Evolutionary conservation across 2,329 filamentous ascomycete species (phyloP), one percentile per base, ranked within the genome.

Genomic region (Aspergillus flavus): DNA sequence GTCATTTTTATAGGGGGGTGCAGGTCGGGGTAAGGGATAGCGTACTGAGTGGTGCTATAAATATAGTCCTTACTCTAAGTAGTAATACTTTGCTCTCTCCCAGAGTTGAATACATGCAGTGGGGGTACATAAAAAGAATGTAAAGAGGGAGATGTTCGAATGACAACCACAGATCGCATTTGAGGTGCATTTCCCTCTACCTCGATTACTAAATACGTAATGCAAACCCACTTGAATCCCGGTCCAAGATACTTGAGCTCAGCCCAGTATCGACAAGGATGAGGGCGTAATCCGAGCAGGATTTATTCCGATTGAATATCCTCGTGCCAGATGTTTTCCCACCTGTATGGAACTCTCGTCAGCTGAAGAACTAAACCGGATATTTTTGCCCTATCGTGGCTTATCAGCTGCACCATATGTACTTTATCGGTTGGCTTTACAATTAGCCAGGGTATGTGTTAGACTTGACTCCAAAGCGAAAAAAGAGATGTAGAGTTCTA

Each of bases 341-440:
- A 34, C 32, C 9, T 54, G 52, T 36, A 54, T 36, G 30, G 52
- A 21, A 54, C 30, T 36, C n/a, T 54, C 19, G 52, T 55, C 52
- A 61, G 45, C 45, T n/a, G 59, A 54, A 50, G 39, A 59, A 53
- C 12, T 11, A 52, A 12, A 23, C 34, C 32, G 34, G 52, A 26
- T 26, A 23, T 36, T 36, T 54, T 54, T 54, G 32, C 19, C 52
- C 52, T 36, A 54, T 36, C 19, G n/a, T 21, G 19, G 52, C 19
- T 54, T 54, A 26, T 48, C 45, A 28, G 23, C 16, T 28, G 23
- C 45, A 26, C 11, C 11, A 48, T 21, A 28, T 6, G 26, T 28
- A 6, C 26, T 48, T 48, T 6, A 50, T 30, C 26, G 23, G 46
- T 30, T 30, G 46, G 9, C 14, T 50, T 50, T 19, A 16, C 11